phyloP scores from a whole-genome alignment of 1,284 basidiomycete genomes.

The Boletus sp. region DNA sequence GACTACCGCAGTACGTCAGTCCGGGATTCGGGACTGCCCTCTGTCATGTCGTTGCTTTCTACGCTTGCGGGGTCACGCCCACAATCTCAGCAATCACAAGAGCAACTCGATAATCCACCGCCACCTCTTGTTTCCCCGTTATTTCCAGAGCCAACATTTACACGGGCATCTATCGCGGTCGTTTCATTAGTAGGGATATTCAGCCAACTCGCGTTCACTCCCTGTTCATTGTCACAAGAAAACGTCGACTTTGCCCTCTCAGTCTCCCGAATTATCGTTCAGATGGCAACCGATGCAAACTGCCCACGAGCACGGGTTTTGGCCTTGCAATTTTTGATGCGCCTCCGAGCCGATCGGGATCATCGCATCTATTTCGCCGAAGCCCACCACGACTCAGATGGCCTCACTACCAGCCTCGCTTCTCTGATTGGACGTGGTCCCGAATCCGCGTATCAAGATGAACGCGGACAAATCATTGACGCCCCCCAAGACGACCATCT shows the following conservation, averaged over 20 bases:
- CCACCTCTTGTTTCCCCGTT: conserved; percentile 27
- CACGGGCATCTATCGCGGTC: conserved; percentile 55
- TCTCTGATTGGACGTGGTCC: conserved; percentile 49
- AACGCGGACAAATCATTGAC: conserved; percentile 25
- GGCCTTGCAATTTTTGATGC: conserved; percentile 84
- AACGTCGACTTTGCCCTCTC: conserved; percentile 49
- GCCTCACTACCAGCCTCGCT: conserved; percentile 49
- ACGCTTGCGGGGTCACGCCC: conserved; percentile 59
- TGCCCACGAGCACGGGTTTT: conserved; percentile 67
- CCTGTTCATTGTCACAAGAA: conserved; percentile 43
- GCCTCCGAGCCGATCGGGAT: conserved; percentile 86
- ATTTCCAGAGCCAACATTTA: conserved; percentile 30
- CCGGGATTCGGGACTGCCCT: conserved; percentile 46
- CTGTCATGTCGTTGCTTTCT: conserved; percentile 60
- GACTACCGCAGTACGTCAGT: conserved; percentile 39
- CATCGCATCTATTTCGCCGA: conserved; percentile 79
- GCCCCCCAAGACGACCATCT: conserved; percentile 38
- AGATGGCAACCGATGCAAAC: conserved; percentile 41
- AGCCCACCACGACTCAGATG: conserved; percentile 49
- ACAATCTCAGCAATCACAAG: conserved; percentile 45
- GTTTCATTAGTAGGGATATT: conserved; percentile 65
- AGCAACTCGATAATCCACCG: conserved; percentile 29
- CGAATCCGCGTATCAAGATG: conserved; percentile 26
- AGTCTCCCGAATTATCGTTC: conserved; percentile 50
- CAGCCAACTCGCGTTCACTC: conserved; percentile 65